Evolutionary conservation across 495 filamentous ascomycete genomes (phyloP), one percentile per base, ranked within the genome.

Genomic region (Penicillium salamii): DNA sequence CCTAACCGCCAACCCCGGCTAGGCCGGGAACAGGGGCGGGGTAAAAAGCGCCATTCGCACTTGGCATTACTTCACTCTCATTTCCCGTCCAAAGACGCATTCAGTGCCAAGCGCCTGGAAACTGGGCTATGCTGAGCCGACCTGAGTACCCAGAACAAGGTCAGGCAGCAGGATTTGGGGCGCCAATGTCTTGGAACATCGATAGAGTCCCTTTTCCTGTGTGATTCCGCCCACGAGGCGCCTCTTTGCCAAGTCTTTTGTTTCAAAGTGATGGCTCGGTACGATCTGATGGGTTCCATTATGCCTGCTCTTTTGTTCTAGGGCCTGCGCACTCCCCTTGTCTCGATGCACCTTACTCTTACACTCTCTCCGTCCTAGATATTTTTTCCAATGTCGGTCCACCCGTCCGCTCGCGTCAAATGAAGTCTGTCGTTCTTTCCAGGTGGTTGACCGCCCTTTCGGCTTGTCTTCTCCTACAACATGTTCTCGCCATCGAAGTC

Each of bases 401-500:
- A n/a, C 19, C 37, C 20, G 3, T 37, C 21, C 15, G 21, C 45
- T 38, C 39, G 21, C 34, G 28, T 32, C 41, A 33, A 49, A 23
- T 38, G 42, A 33, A 17, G 42, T 15, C 36, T 40, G 52, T 55
- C 48, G 31, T 42, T 11, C 28, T 47, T 15, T 38, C 34, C 17
- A 20, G 23, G 32, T 53, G 48, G 55, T 21, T 53, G 19, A 12
- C 35, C 21, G n/a, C 42, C 18, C 31, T 53, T 35, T 44, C 65
- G 31, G 23, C 50, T 35, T 49, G 51, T 35, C 24, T 63, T 17
- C 39, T 67, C 29, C 37, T 46, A 32, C 53, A 37, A 35, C 56
- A 45, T 34, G 49, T 40, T 11, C 38, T 61, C 39, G 64, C 54
- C 1, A 50, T 71, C 26, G 46, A 57, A 3, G 45, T 71, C 12